Base-by-base conservation (phyloP, 2,329 filamentous ascomycete species). In the Ceratocystis lukuohia region DNA sequence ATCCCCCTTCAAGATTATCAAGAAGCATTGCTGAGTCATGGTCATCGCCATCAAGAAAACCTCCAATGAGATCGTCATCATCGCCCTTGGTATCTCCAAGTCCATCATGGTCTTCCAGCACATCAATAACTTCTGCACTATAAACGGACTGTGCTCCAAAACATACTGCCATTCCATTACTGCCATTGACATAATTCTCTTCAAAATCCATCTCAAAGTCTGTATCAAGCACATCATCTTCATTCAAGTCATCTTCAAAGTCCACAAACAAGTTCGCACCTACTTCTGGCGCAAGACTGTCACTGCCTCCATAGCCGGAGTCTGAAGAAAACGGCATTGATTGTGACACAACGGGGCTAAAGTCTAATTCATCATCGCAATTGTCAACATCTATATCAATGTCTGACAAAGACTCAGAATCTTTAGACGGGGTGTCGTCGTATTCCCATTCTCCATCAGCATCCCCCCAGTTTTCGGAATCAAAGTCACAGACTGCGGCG, bases 321-420 rank as follows among this genome's bases (percentile, higher is more conserved):
- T 63, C 17, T 53, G 64, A 65, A 25, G 64, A 53, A 50, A 66
- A 61, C 10, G 33, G 12, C 10, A 45, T 50, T 1, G 25, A 48
- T 48, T 68, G 66, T 20, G 48, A 56, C 45, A 59, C 48, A 12
- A 28, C 41, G 8, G 61, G 61, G 2, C 59, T 37, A 17, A 64
- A 15, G 7, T 50, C 61, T 44, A 65, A 48, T 5, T 57, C 50
- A 50, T 65, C 64, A 41, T 15, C 37, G 37, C 3, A 41, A 41
- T 15, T 41, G 33, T 59, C 50, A 45, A 65, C 56, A 25, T 64
- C 64, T n/a, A 68, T 56, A 22, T 68, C 61, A 22, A 68, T 68
- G 44, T 68, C 66, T 20, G 64, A 66, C 22, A 68, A 33, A n/a
- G 56, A 67, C 20, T 3, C n/a, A 17, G 22, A 10, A 59, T 22